Evolutionary conservation across 164 flowering plant genomes (phyloP), one percentile per base, ranked within the genome.

Genomic region (Dillenia turbinata): DNA sequence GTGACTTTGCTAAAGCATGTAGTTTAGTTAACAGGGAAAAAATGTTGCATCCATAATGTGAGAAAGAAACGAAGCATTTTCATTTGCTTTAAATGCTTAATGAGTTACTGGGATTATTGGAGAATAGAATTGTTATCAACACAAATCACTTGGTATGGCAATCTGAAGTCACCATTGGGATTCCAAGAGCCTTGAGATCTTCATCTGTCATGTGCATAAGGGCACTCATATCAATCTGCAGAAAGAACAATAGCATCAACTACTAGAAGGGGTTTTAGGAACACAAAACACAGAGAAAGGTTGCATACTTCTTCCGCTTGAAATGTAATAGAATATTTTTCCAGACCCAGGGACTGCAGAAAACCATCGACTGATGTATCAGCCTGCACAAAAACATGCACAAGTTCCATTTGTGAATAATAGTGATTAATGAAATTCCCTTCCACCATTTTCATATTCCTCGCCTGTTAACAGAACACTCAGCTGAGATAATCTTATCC

Each of bases 271-370:
- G 46, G 40, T 16, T 11, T 9, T 26, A 62, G 9, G 11, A 56
- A 50, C 16, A 56, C 12, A 46, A 15, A 40, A 44, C 44, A 40
- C 46, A 54, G 47, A 48, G 1, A 11, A 40, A 58, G 54, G 40
- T 48, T 47, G 10, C 83, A 44, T 87, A 90, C 98, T 69, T 93
- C 98, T 78, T 93, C 98, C 10, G 90, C 98, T 71, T 90, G 88
- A 74, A 93, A 88, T 48, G 86, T 80, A 60, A 88, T 88, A 9
- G 64, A 56, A 75, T 93, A 93, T 63, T 93, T 93, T 61, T 88
- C 94, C 14, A 93, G 98, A 66, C 90, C 96, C 68, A 90, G 71
- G n/a, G 96, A 85, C 55, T 66, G 78, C 71, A 93, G 71, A 72
- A 93, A 89, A 60, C 75, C 79, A 67, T 85, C 91, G 52, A 93